Percentiles rank a stretch among this genome's conserved stretches.
These are phyloP conservation scores for Agarophyton chilense DNA, from an alignment of 23 red algal genomes.

Conservation along the genomic window DNA sequence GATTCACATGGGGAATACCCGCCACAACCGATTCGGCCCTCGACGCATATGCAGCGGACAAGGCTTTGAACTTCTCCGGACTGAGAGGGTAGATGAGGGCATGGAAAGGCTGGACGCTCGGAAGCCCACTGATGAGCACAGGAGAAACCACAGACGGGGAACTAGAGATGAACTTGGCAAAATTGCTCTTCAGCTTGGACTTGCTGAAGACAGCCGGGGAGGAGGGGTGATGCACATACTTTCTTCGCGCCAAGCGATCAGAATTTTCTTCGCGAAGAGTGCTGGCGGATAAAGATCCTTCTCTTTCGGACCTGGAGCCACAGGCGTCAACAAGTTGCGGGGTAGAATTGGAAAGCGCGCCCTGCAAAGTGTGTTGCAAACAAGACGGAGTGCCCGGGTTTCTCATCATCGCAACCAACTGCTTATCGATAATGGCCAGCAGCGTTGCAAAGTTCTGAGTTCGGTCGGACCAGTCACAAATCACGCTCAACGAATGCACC, in stretches of 20 bases:
- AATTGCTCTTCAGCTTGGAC: constrained; percentile 5
- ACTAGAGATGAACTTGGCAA: constrained; percentile 49
- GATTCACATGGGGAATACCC: constrained; percentile 33
- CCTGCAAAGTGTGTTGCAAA: constrained; percentile 33
- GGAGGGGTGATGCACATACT: constrained; percentile 55
- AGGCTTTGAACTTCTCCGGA: constrained; percentile 65
- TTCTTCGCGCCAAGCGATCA: constrained; percentile 3
- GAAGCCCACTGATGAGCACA: constrained; percentile 44
- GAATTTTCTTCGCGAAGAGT: constrained; percentile 23
- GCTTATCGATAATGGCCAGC: constrained; percentile 54
- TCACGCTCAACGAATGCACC: constrained; percentile 67
- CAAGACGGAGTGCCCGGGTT: constrained; percentile 49
- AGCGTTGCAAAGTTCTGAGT: constrained; percentile 65
- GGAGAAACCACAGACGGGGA: constrained; percentile 46
- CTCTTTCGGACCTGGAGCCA: constrained; percentile 54
- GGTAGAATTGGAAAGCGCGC: constrained; percentile 66
- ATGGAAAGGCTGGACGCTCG: constrained; percentile 86
- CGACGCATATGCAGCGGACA: constrained; percentile 74
- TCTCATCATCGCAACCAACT: constrained; percentile 45
- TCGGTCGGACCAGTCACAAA: constrained; percentile 71
- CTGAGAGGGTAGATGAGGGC: constrained; percentile 81
- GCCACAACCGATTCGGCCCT: constrained; percentile 77
- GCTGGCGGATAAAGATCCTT: constrained; percentile 5
- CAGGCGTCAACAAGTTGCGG: constrained; percentile 66
- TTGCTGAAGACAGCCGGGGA: constrained; percentile 41